phyloP scores from a whole-genome alignment of 768 basidiomycete species.

The Dacryopinax spathularia region DNA sequence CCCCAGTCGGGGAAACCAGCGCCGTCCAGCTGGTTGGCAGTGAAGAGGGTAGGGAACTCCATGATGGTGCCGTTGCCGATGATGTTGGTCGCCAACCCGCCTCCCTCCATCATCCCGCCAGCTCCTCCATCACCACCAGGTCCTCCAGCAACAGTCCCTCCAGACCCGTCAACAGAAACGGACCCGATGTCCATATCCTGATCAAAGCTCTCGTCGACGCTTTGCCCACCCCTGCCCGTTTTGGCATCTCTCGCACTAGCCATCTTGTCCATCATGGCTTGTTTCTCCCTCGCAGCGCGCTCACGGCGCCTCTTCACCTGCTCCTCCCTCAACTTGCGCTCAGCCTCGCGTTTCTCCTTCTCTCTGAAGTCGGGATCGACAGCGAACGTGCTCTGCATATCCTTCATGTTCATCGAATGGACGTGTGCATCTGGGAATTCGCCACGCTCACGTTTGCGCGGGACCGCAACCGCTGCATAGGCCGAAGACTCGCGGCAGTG shows the following conservation, averaged over 20 bases:
- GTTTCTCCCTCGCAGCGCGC: neutral
- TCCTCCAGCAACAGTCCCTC: no score
- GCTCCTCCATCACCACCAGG: no score
- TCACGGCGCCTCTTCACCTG: neutral
- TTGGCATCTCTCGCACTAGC: neutral
- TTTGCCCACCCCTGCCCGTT: neutral
- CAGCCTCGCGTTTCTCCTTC: neutral
- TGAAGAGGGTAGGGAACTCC: neutral
- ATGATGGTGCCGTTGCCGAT: neutral
- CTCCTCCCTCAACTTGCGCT: neutral
- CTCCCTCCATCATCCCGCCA: no score
- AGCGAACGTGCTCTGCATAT: conserved; percentile 84
- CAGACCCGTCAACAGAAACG: no score
- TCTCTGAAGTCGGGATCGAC: conserved; percentile 45
- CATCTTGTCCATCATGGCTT: neutral
- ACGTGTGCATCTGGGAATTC: neutral
- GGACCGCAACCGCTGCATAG: conserved; percentile 19
- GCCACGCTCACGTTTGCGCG: neutral
- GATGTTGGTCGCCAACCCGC: neutral
- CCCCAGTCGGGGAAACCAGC: neutral
- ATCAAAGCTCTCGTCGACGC: neutral
- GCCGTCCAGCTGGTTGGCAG: neutral
- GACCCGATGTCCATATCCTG: neutral
- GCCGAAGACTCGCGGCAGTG: conserved; percentile 45
- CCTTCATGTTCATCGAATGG: conserved; percentile 37